Evolutionary conservation across 2,329 filamentous ascomycete genomes (phyloP), one percentile per base, ranked within the genome.

Genomic region (Penicillium polonicum): DNA sequence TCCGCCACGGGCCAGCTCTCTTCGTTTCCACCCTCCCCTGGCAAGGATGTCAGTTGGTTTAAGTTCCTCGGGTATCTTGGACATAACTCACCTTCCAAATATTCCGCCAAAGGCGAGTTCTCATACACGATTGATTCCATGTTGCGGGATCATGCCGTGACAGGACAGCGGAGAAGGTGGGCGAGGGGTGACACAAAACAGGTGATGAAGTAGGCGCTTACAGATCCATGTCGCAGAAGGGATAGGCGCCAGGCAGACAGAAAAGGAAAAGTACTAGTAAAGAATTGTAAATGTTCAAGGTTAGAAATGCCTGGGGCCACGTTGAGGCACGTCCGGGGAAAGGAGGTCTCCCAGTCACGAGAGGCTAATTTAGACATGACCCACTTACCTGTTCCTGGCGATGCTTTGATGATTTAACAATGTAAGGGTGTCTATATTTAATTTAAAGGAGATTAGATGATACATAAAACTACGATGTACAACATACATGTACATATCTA

Each of bases 61-160:
- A 46, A 23, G 49, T 58, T 43, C 43, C 35, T 49, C 8, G 25
- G 13, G 21, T 5, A 8, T 5, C 3, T 17, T 5, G 4, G 10
- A 21, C 17, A 50, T 46, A 56, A 76, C 81, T 70, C 77, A 94
- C 92, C 92, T 85, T 92, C 88, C 68, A 97, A 86, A 79, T 94
- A 94, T 70, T 90, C 87, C 72, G 91, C 92, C 77, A 97, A 83
- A 68, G 92, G 92, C 73, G 90, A 90, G 78, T 92, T 87, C 78
- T 94, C 86, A 78, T 89, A 90, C 68, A 96, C 86, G 69, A 96
- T 83, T 70, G 89, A 86, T 83, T 96, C 92, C 92, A 97, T 94
- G 74, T 68, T 76, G 64, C 60, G 58, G 59, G 62, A 63, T 66
- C 73, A 74, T 73, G 65, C 70, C 70, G 67, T 39, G 46, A 48